These are phyloP conservation scores for Phytopythium kandeliae DNA, from an alignment of 352 stramenopile genomes.

Conservation along the genomic window DNA sequence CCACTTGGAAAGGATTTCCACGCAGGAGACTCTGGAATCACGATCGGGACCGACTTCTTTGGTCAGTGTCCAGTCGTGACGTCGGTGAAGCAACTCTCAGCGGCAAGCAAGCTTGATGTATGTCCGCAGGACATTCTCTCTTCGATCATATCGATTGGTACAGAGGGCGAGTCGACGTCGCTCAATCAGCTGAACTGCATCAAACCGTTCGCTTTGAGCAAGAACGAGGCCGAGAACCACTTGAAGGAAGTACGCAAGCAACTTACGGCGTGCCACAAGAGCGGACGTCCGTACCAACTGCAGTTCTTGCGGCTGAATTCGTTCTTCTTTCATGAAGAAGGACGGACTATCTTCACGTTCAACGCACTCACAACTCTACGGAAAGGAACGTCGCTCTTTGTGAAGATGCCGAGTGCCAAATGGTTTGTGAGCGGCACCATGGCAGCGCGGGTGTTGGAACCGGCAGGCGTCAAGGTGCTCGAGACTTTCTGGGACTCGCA, in stretches of 20 bases:
- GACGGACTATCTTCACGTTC: slow-evolving; percentile 34
- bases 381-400: slow-evolving; percentile 15
- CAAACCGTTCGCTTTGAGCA: slow-evolving; percentile 35
- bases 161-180: slow-evolving; percentile 13
- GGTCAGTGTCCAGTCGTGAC: slow-evolving; percentile 47
- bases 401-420: slow-evolving; percentile 44
- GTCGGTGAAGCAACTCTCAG: slow-evolving; percentile 20
- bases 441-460: slow-evolving; percentile 18
- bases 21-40: slow-evolving; percentile 30
- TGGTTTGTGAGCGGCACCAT: slow-evolving; percentile 30
- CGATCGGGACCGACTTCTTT: slow-evolving; percentile 46
- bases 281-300: slow-evolving; percentile 30
- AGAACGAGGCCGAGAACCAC: slow-evolving; percentile 19
- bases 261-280: slow-evolving; percentile 25
- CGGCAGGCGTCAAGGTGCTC: slow-evolving; percentile 15
- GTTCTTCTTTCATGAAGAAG: slow-evolving; percentile 43
- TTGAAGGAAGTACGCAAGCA: slow-evolving; percentile 23
- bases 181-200: slow-evolving; percentile 41
- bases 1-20: slow-evolving; percentile 26
- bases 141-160: slow-evolving; percentile 25
- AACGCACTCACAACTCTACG: slow-evolving; percentile 23
- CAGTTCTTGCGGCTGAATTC: slow-evolving; percentile 54
- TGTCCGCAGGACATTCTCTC: slow-evolving; percentile 33
- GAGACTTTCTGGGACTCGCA: slow-evolving; percentile 47
- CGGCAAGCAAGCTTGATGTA: slow-evolving; percentile 10